Base-by-base conservation (phyloP, 2,329 filamentous ascomycete species). In the Boeremia lycopersici region DNA sequence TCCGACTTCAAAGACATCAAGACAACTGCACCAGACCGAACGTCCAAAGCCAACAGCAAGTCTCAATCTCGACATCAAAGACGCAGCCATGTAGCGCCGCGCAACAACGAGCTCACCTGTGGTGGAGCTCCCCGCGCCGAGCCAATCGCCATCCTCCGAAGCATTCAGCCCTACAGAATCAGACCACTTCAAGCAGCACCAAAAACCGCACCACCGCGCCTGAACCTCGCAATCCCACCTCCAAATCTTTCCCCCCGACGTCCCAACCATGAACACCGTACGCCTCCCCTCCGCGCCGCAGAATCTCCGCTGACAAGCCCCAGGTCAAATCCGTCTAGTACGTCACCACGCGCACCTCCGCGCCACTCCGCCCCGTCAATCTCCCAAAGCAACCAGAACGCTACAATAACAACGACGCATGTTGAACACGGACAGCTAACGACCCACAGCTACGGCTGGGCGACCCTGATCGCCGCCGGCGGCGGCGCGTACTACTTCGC, bases 401-500 rank as follows among this genome's bases (percentile, higher is more conserved):
- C 17, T n/a, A n/a, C n/a, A n/a, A n/a, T n/a, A n/a, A n/a, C n/a
- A n/a, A n/a, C n/a, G n/a, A n/a, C n/a, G n/a, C n/a, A n/a, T n/a
- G n/a, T n/a, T n/a, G n/a, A n/a, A n/a, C n/a, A n/a, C n/a, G n/a
- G n/a, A n/a, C n/a, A 40, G 40, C 56, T 58, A 53, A 64, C 63
- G 30, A 38, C 7, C 19, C 1, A 53, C 56, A 96, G 92, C 90
- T 80, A 93, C 71, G 95, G 95, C 71, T 97, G 91, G 95, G 93
- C 90, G 66, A 84, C 91, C 44, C 84, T 98, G 49, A 95, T 93
- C 73, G 82, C 67, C 47, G 91, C 93, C 64, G 95, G 93, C 71
- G 95, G 86, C 62, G 90, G 89, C 60, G 92, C 93, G 69, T 99
- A 98, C 82, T 92, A 90, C 81, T 96, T 97, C 74, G 95, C 95